Evolutionary conservation across 140 eudicot species (phyloP).

Genomic region (Cichorium intybus): DNA sequence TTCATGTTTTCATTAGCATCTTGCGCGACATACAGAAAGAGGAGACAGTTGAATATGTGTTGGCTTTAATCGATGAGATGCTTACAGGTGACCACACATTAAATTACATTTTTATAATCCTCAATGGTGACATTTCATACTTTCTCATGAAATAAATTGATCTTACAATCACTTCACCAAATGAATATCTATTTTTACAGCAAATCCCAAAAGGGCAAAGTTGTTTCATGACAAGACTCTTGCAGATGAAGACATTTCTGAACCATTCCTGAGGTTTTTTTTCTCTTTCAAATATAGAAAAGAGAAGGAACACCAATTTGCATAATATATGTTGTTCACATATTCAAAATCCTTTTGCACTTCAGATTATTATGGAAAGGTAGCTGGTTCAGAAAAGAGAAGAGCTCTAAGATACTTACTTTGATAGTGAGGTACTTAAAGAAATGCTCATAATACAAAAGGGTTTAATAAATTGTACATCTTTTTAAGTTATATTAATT

Average conservation of each 20-base stretch:
- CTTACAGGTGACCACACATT: constrained; percentile 57
- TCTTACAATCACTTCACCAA: constrained; percentile 2
- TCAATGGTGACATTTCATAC: constrained; percentile 6
- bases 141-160: not conserved
- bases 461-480: not conserved
- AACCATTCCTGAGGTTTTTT: constrained; percentile 75
- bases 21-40: constrained; percentile 88
- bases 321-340: not conserved
- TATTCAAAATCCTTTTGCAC: not conserved
- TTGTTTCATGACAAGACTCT: constrained; percentile 84
- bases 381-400: constrained; percentile 93
- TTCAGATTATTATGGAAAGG: constrained; percentile 93
- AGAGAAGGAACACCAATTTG: not conserved
- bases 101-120: not conserved
- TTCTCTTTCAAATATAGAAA: not conserved
- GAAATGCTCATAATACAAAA: not conserved
- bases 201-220: constrained; percentile 69
- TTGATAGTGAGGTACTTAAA: constrained; percentile 63
- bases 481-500: not conserved
- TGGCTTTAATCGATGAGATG: constrained; percentile 86
- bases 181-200: constrained; percentile 44
- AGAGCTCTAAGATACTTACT: constrained; percentile 93
- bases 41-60: constrained; percentile 91
- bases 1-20: constrained; percentile 70
- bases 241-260: constrained; percentile 71